Percentiles rank a stretch among this genome's conserved stretches.
Evolutionary conservation across 768 basidiomycete species (phyloP).

Genomic region (Suillus weaverae): DNA sequence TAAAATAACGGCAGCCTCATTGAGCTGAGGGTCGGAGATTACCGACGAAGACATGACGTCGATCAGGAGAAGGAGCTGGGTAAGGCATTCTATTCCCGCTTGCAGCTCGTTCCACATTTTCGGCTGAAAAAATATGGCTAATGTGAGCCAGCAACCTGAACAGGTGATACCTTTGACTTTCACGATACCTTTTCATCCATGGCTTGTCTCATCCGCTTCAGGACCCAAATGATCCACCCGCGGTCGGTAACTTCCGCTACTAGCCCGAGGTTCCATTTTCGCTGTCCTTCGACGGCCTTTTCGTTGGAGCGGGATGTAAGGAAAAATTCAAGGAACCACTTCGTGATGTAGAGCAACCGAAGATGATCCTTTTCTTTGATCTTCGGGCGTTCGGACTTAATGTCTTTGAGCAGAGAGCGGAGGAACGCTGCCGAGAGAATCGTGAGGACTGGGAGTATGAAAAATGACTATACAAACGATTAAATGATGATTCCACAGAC

Average conservation of each 20-base stretch:
- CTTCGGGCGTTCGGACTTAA: slow-evolving; percentile 87
- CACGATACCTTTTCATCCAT: slow-evolving; percentile 83
- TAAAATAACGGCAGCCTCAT: slow-evolving; percentile 76
- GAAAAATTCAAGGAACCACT: slow-evolving; percentile 95
- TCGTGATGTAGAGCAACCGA: slow-evolving; percentile 80
- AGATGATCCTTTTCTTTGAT: slow-evolving; percentile 95
- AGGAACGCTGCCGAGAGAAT: slow-evolving; percentile 70
- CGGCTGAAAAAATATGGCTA: slow-evolving; percentile 51
- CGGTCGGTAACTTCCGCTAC: slow-evolving; percentile 87
- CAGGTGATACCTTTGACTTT: slow-evolving; percentile 3
- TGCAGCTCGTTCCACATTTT: slow-evolving; percentile 94
- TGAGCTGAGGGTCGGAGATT: slow-evolving; percentile 42
- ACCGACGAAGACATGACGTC: slow-evolving; percentile 71
- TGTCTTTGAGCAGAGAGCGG: slow-evolving; percentile 83
- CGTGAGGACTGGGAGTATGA: slow-evolving; percentile 19
- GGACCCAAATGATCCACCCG: slow-evolving; percentile 86
- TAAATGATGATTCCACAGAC: slow-evolving; percentile 85
- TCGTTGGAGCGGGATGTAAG: slow-evolving; percentile 47
- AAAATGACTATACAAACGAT: slow-evolving; percentile 56
- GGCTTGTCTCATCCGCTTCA: slow-evolving; percentile 84
- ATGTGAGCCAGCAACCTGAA: slow-evolving; percentile 15
- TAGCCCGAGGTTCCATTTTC: slow-evolving; percentile 65
- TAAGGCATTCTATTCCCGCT: slow-evolving; percentile 91
- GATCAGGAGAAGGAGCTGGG: slow-evolving; percentile 86
- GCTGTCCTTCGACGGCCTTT: slow-evolving; percentile 26